A percentile compares a stretch with the other conserved stretches of the same genome.
phyloP scores from a whole-genome alignment of 2,329 filamentous ascomycete genomes.

The Talaromyces rugulosus region DNA sequence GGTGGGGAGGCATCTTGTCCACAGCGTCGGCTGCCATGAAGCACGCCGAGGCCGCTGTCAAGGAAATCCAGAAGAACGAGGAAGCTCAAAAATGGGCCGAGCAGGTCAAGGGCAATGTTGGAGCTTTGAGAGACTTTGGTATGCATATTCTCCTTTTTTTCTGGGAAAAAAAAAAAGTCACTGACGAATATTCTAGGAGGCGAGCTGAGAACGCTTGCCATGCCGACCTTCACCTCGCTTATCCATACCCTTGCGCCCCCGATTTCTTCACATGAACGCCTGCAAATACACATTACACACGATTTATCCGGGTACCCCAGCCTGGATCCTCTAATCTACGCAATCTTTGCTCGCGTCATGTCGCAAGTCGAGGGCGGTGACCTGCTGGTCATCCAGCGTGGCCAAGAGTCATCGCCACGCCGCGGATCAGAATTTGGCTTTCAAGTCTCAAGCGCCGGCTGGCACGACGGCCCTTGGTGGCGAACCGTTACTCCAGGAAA shows the following conservation, averaged over 20 bases:
- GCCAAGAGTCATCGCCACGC: slow-evolving; percentile 73
- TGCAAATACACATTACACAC: slow-evolving; percentile 96
- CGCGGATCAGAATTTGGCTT: slow-evolving; percentile 49
- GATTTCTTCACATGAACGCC: slow-evolving; percentile 92
- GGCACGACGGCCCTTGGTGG: slow-evolving; percentile 98
- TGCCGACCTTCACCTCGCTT: slow-evolving; percentile 92
- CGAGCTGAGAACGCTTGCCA: slow-evolving; percentile 76
- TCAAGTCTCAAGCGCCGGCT: slow-evolving; percentile 50
- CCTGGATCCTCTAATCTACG: slow-evolving; percentile 86
- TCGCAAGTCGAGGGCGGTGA: slow-evolving; percentile 98
- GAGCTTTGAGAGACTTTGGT: slow-evolving; percentile 72
- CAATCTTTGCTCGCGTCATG: slow-evolving; percentile 93
- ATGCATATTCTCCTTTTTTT: slow-evolving; percentile 23
- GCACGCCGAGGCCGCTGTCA: slow-evolving; percentile 87
- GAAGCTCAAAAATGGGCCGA: slow-evolving; percentile 96
- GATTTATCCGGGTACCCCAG: slow-evolving; percentile 92
- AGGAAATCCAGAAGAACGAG: slow-evolving; percentile 92
- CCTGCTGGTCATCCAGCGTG: slow-evolving; percentile 87
- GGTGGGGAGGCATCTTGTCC: slow-evolving; percentile 84
- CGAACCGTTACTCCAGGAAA: slow-evolving; percentile 54
- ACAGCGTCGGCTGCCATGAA: slow-evolving; percentile 66
- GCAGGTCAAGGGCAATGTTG: slow-evolving; percentile 86
- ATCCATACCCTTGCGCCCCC: slow-evolving; percentile 93
- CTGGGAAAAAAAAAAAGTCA: not conserved
- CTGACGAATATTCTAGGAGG: slow-evolving; percentile 58